A percentile compares a stretch with the other conserved stretches of the same genome.
Evolutionary conservation across 768 basidiomycete species (phyloP).

Genomic region (Mycena rosella): DNA sequence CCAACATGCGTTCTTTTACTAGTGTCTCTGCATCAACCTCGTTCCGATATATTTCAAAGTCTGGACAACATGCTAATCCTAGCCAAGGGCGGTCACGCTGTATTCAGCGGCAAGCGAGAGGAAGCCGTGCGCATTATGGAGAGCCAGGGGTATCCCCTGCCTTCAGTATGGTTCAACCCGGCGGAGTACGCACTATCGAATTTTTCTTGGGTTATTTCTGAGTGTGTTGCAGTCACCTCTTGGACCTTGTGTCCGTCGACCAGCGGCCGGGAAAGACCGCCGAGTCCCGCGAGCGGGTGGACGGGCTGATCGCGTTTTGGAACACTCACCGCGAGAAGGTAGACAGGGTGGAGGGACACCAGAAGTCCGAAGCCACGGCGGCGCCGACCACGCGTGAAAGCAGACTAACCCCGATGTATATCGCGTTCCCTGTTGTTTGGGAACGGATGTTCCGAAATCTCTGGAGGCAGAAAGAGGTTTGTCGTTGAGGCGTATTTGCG

Average conservation of each 20-base stretch:
- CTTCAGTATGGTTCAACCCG: constrained; percentile 53
- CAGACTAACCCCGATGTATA: constrained; percentile 47
- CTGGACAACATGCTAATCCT: constrained; percentile 41
- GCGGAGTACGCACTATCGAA: constrained; percentile 47
- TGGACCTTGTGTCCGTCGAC: constrained; percentile 35
- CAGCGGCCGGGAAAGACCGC: constrained; percentile 30
- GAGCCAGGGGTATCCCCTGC: constrained; percentile 48
- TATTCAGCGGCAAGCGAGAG: constrained; percentile 43
- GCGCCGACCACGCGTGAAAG: constrained; percentile 30
- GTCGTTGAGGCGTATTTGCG: neutral
- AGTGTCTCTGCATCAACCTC: constrained; percentile 46
- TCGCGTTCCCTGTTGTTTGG: constrained; percentile 53
- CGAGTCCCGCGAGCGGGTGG: constrained; percentile 29
- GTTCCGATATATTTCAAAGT: constrained; percentile 44
- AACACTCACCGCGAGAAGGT: constrained; percentile 33
- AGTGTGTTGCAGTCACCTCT: constrained; percentile 33
- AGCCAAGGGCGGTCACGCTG: constrained; percentile 40
- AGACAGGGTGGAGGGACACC: constrained; percentile 23
- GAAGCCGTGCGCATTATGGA: constrained; percentile 49
- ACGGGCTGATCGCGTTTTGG: constrained; percentile 32
- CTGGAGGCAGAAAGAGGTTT: constrained; percentile 53
- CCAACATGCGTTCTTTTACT: constrained; percentile 40
- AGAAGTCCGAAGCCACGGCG: constrained; percentile 18
- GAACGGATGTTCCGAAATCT: constrained; percentile 53
- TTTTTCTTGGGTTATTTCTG: constrained; percentile 47